Evolutionary conservation across 192 early-diverging fungal species (phyloP), one percentile per base, ranked within the genome.

Genomic region (Backusella liffmaniae): DNA sequence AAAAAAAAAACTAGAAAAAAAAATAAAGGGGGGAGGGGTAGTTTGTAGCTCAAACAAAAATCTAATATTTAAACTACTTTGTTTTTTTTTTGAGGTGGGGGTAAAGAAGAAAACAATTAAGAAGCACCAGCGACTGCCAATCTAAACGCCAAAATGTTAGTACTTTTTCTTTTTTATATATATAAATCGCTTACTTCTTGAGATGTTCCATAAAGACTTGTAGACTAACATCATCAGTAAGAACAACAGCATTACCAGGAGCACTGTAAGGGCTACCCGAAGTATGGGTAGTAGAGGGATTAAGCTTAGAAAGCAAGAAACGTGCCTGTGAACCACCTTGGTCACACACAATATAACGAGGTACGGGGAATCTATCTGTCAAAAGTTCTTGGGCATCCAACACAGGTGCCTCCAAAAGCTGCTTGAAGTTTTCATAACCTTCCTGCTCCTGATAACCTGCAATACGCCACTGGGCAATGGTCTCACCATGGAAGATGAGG

Each of bases 401-500:
- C 16, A 90, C 92, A 16, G 98, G 98, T 16, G 92, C 92, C 79
- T 99, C 96, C 32, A 99, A 84, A 34, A 99, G 85, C 75, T 91
- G 86, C 80, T 94, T 97, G 73, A 99, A 95, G 84, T 95, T 97
- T 75, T 93, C 96, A 79, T 99, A 99, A 59, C 92, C 93, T 21
- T 93, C 91, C 81, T 97, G 92, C 51, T 98, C 94, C 37, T 99
- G 98, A 79, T 98, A 99, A 15, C 93, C 93, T 5, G 94, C 95
- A 72, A 96, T 95, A 46, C 98, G 87, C 98, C 98, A 99, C 71
- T 92, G 91, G 15, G 97, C 96, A 79, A 99, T 94, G 1, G 94
- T 97, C 77, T 95, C 94, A 42, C 98, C 98, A 77, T 99, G 98
- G 94, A 96, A 99, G 76, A 99, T 97, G 23, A 99, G 90, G 49